Evolutionary conservation across 1,139 yeast species (phyloP).

Genomic region (Saccharomyces pastorianus): DNA sequence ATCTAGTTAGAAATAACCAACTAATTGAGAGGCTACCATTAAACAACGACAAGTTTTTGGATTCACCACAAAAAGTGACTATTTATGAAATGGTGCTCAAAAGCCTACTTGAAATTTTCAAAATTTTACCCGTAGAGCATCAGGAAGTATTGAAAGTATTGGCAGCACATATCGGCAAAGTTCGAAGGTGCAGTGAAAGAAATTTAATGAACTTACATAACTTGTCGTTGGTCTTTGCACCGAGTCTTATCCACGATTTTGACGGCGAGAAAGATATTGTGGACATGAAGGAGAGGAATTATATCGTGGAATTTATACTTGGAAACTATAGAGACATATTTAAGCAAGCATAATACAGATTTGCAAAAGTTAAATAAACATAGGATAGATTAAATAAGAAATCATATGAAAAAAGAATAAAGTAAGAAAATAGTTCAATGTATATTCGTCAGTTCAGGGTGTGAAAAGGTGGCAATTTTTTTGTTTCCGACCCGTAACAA

Average conservation of each 20-base stretch:
- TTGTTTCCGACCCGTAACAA: conserved; percentile 68
- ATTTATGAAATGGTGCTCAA: conserved; percentile 3
- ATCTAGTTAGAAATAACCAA: conserved; percentile 35
- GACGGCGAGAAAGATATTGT: conserved; percentile 75
- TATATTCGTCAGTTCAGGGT: conserved; percentile 59
- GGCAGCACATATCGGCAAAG: conserved; percentile 56
- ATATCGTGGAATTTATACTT: conserved; percentile 68
- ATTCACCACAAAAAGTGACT: conserved; percentile 1
- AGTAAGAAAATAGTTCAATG: conserved; percentile 25
- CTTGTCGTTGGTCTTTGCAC: conserved; percentile 89
- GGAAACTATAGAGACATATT: conserved; percentile 34
- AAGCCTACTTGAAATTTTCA: conserved; percentile 33
- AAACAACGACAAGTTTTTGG: background rate
- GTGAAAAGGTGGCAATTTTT: conserved; percentile 64
- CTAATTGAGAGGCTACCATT: conserved; percentile 12
- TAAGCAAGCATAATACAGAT: background rate
- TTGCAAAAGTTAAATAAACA: background rate
- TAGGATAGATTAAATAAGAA: background rate
- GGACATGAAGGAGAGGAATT: conserved; percentile 80
- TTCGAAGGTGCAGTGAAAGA: conserved; percentile 41
- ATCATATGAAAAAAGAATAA: background rate
- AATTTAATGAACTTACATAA: conserved; percentile 80
- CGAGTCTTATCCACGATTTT: conserved; percentile 75
- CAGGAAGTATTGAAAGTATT: conserved; percentile 47
- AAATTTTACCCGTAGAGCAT: conserved; percentile 60